Conservation (phyloP, 108 stramenopile genomes). For the Fistulifera pelliculosa region DNA sequence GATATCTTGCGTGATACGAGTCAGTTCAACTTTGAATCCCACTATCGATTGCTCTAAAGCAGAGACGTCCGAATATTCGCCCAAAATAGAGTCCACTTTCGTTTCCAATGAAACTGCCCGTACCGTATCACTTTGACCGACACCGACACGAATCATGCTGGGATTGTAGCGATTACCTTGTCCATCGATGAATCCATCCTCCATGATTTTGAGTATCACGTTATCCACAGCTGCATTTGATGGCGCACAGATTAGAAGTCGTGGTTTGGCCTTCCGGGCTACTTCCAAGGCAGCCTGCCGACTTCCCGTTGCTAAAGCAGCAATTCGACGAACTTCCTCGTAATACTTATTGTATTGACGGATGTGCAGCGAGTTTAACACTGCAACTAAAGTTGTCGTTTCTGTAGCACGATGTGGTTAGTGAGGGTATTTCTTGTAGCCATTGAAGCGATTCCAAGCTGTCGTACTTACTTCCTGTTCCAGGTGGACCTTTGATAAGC, state of each 20-base stretch:
- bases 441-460: background rate
- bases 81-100: constrained; percentile 57
- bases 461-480: constrained; percentile 17
- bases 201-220: constrained; percentile 88
- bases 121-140: constrained; percentile 53
- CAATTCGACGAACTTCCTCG: constrained; percentile 60
- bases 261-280: constrained; percentile 60
- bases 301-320: constrained; percentile 29
- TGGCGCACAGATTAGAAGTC: constrained; percentile 91
- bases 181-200: constrained; percentile 91
- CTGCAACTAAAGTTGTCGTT: constrained; percentile 91
- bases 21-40: constrained; percentile 57
- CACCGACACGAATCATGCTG: constrained; percentile 84
- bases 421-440: too few relatives aligned
- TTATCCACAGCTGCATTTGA: constrained; percentile 98
- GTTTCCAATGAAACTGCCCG: constrained; percentile 64
- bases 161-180: constrained; percentile 86
- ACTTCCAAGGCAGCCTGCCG: constrained; percentile 38
- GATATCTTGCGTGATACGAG: constrained; percentile 49
- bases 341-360: constrained; percentile 85
- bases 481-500: constrained; percentile 54
- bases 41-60: constrained; percentile 55
- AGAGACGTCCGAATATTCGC: constrained; percentile 40
- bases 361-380: constrained; percentile 90
- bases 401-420: constrained; percentile 29